Evolutionary conservation across 1,284 basidiomycete genomes (phyloP).

Genomic region (Marasmius tenuissimus): DNA sequence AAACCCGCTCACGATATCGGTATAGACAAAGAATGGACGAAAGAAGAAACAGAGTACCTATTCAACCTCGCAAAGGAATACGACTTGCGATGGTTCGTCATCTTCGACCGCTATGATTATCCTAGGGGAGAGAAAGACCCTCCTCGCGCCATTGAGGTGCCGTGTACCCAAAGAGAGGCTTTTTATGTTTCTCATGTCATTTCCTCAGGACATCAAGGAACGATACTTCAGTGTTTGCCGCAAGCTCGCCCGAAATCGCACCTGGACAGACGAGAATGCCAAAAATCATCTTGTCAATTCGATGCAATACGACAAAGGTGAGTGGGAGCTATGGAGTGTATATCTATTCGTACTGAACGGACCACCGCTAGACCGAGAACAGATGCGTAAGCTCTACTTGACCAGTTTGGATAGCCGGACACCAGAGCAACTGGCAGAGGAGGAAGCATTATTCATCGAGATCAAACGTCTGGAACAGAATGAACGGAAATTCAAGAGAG

Average conservation of each 20-base stretch:
- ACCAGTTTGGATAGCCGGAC: constrained; percentile 85
- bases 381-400: constrained; percentile 88
- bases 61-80: constrained; percentile 83
- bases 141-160: constrained; percentile 68
- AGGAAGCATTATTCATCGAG: constrained; percentile 95
- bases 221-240: constrained; percentile 94
- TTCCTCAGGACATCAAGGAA: constrained; percentile 85
- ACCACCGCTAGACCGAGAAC: constrained; percentile 71
- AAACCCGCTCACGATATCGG: neutral
- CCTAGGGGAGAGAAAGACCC: constrained; percentile 39
- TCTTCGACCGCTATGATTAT: constrained; percentile 88
- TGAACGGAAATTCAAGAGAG: constrained; percentile 84
- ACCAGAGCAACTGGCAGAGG: constrained; percentile 88
- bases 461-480: constrained; percentile 93
- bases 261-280: constrained; percentile 75
- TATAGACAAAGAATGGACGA: constrained; percentile 84
- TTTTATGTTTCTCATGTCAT: neutral
- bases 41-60: constrained; percentile 94
- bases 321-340: neutral
- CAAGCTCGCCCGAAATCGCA: constrained; percentile 81
- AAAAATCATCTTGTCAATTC: constrained; percentile 70
- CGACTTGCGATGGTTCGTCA: constrained; percentile 89
- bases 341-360: constrained; percentile 9
- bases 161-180: neutral
- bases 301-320: constrained; percentile 86